A percentile compares a stretch with the other conserved stretches of the same genome.
Conservation (phyloP, 2,329 filamentous ascomycete species). For the Drechslera avenae region DNA sequence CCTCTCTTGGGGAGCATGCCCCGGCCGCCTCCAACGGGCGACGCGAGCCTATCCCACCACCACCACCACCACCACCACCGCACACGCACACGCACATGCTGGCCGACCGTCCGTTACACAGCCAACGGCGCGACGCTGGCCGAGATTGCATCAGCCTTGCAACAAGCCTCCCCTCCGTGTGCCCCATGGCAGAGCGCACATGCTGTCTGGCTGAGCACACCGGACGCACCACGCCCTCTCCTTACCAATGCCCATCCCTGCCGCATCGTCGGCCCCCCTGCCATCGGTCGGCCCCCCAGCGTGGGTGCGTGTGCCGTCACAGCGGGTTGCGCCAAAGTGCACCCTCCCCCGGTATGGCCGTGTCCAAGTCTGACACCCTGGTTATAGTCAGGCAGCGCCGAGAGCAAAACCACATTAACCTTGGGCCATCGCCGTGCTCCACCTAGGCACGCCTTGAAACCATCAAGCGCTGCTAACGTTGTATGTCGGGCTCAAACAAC, state of each 20-base stretch:
- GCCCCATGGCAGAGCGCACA: too few relatives aligned
- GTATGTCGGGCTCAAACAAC: conserved; percentile 16
- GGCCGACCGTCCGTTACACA: conserved; percentile 30
- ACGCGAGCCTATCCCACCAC: conserved; percentile 27
- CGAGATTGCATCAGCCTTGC: conserved; percentile 44
- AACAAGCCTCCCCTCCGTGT: background rate
- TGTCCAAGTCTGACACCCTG: conserved; percentile 20
- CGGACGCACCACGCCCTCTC: conserved; percentile 22
- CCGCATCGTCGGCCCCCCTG: too few relatives aligned
- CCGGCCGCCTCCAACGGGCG: conserved; percentile 24
- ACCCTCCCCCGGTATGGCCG: conserved; percentile 8
- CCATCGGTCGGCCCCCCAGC: conserved; percentile 22
- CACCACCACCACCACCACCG: conserved; percentile 35
- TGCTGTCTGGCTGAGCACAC: conserved; percentile 17
- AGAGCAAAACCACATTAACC: conserved; percentile 28
- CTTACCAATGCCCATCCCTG: conserved; percentile 7
- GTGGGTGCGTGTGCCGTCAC: conserved; percentile 37
- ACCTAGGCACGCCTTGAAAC: conserved; percentile 39
- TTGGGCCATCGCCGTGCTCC: conserved; percentile 24
- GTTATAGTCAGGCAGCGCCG: conserved; percentile 31
- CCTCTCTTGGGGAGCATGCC: too few relatives aligned
- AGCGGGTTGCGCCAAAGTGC: conserved; percentile 29
- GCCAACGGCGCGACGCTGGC: conserved; percentile 38
- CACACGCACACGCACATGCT: conserved; percentile 18
- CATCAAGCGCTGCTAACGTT: conserved; percentile 31